Base-by-base conservation (phyloP, 805 yeast species). In the Debaryomyces castellii region DNA sequence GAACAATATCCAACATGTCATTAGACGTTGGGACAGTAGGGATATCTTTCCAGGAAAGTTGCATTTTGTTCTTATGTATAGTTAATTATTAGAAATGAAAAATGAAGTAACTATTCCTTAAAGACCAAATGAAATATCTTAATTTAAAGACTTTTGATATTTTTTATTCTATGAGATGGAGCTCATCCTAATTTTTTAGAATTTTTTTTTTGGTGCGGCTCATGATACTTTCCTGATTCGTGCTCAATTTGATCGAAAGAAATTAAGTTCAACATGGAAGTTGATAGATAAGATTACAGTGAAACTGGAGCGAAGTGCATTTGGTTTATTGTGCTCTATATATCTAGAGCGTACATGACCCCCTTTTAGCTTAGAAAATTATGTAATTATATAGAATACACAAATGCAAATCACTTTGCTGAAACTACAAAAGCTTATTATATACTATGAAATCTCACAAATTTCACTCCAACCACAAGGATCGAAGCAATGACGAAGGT, bases 31-130 rank as follows among this genome's bases (percentile, higher is more conserved):
- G 95, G 54, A 92, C 96, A 41, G 96, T 84, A 18, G 98, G 96
- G 65, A 92, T 94, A 69, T 94, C 98, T 73, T 94, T 92, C 98
- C 98, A 92, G 40, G 97, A 85, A 57, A 92, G 82, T 77, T 92
- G 98, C 99, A 92, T 94, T 40, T 53, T 69, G n/a, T 21, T 33
- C 25, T 32, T 20, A 35, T 35, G 24, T 35, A 35, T 35, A 39
- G 17, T 18, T 18, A 37, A 22, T 18, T 37, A 25, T 38, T 28
- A 28, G 25, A 25, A 25, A 43, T 28, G 16, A 14, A 37, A 21
- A 14, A 28, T 25, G 37, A 43, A 43, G 27, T 24, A 34, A 22
- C 44, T 42, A 23, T 39, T 37, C 39, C 30, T 40, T 28, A 24
- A 39, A 28, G 36, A 23, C 11, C 4, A 24, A 34, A 14, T 12